Base-by-base conservation (phyloP, 345 rosid genomes). In the Euphorbia lathyris region DNA sequence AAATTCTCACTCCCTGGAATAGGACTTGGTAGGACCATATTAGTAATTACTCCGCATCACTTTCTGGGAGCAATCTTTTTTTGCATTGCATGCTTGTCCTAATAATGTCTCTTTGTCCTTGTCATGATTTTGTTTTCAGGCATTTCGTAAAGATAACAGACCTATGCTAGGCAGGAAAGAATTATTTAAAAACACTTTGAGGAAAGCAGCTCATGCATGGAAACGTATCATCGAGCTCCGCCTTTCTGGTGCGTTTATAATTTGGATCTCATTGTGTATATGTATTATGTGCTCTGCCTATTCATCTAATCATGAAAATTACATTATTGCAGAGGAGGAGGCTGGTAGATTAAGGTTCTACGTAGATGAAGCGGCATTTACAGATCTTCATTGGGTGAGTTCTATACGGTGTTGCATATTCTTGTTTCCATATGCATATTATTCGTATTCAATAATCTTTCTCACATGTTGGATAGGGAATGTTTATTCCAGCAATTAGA, bases 341-440 rank as follows among this genome's bases (percentile, higher is more conserved):
- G 90, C 91, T 17, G 32, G 74, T 38, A 61, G n/a, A 67, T 53
- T 96, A 70, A 86, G 96, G 83, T 84, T 56, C 75, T 96, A 56
- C 73, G 72, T 96, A 40, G 99, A 96, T 69, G 89, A 96, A 58
- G 96, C 99, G 42, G 83, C 93, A 50, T 96, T 58, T 79, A 84
- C 92, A 0, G 98, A 96, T 89, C 99, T 96, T 62, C 99, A 96
- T 66, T 92, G 97, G 97, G 99, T 92, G 84, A 34, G 45, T 29
- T 55, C 48, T 72, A 25, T 68, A 57, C 5, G 14, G 20, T 25
- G 36, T 34, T 48, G 20, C 1, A 13, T 4, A 36, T 29, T 9
- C 52, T 7, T 65, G 10, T 53, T 27, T 65, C 69, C 25, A 48
- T n/a, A 10, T 47, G 69, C 60, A 22, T 22, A 45, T 9, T 53